phyloP scores from a whole-genome alignment of 2,329 filamentous ascomycete genomes.

The Colletotrichum tofieldiae region DNA sequence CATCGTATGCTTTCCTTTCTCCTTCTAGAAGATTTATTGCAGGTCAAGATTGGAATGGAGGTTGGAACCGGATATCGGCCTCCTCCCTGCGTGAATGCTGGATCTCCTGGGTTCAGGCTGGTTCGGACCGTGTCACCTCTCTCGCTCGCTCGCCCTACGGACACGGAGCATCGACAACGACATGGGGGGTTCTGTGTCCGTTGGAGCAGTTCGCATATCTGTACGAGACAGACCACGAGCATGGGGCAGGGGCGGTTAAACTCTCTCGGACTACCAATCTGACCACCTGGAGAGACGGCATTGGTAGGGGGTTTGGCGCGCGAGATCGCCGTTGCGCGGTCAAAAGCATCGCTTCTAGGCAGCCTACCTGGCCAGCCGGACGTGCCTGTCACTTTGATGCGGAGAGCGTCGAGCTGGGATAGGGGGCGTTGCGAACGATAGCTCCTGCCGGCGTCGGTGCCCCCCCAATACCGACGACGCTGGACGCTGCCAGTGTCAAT shows the following conservation, averaged over 20 bases:
- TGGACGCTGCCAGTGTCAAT: slow-evolving; percentile 6
- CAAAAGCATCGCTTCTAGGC: background rate
- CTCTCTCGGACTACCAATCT: background rate
- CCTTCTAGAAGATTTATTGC: slow-evolving; percentile 1
- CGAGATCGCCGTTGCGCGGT: background rate
- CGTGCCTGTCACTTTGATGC: background rate
- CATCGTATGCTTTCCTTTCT: background rate
- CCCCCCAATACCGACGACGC: background rate
- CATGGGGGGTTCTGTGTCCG: background rate
- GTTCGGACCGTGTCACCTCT: background rate
- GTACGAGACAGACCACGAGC: background rate
- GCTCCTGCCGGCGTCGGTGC: slow-evolving; percentile 2
- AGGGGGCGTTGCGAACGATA: background rate
- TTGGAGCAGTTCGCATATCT: background rate
- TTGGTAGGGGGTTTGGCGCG: background rate
- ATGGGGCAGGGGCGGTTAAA: background rate
- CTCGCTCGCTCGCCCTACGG: background rate
- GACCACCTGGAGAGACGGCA: background rate
- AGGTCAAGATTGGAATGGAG: background rate
- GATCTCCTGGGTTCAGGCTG: background rate
- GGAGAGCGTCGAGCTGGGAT: background rate
- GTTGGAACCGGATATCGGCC: background rate
- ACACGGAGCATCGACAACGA: background rate
- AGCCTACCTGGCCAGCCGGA: background rate
- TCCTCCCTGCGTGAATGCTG: background rate